Conservation (phyloP, 768 basidiomycete species). For the Pleurotus platypus region DNA sequence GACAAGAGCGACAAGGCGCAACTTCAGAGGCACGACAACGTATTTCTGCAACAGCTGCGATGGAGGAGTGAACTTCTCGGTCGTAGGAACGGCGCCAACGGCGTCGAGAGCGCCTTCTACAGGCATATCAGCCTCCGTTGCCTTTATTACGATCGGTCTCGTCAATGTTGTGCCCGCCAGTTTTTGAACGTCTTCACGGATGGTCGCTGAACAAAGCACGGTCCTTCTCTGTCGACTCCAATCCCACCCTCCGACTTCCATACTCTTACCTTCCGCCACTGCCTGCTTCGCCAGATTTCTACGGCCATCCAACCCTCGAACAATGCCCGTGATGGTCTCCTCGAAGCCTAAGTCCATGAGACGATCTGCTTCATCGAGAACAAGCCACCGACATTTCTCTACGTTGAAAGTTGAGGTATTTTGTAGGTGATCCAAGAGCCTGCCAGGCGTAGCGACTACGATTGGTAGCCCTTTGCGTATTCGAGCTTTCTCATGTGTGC, state of each 20-base stretch:
- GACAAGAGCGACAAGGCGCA: constrained; percentile 88
- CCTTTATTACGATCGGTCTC: constrained; percentile 82
- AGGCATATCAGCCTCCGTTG: constrained; percentile 46
- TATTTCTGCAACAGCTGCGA: constrained; percentile 92
- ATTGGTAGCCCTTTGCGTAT: constrained; percentile 94
- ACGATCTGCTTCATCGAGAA: constrained; percentile 95
- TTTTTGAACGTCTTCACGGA: constrained; percentile 91
- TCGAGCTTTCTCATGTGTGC: constrained; percentile 93
- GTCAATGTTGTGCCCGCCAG: constrained; percentile 80
- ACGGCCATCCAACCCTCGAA: constrained; percentile 83
- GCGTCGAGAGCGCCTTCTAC: constrained; percentile 15
- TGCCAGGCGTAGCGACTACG: constrained; percentile 92
- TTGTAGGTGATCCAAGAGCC: constrained; percentile 93
- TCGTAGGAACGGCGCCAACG: constrained; percentile 13
- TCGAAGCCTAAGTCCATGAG: constrained; percentile 99
- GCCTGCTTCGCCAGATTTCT: constrained; percentile 70
- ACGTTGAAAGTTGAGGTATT: constrained; percentile 92
- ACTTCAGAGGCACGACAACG: constrained; percentile 84
- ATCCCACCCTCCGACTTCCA: constrained; percentile 83
- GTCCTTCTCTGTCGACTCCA: constrained; percentile 78
- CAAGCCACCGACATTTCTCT: constrained; percentile 92
- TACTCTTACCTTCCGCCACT: constrained; percentile 58
- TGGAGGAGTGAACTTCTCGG: constrained; percentile 84
- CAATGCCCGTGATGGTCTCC: constrained; percentile 88
- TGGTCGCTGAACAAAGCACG: constrained; percentile 94